Conservation (phyloP, 495 filamentous ascomycete species). For the Neurospora sp. region DNA sequence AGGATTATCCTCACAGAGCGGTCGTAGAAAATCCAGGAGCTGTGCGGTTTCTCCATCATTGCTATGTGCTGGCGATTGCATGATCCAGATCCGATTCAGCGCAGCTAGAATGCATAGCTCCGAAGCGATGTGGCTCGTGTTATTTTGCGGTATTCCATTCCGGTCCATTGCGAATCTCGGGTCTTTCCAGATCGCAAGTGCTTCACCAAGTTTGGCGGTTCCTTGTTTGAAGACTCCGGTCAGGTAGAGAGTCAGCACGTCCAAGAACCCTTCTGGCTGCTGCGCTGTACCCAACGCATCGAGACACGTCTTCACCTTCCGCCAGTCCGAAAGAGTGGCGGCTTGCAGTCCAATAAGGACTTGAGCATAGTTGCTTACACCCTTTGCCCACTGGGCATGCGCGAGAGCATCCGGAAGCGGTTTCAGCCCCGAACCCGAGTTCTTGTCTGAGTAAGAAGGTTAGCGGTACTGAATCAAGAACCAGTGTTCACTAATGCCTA, state of each 20-base stretch:
- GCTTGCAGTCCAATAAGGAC: slow-evolving; percentile 37
- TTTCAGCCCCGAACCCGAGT: slow-evolving; percentile 14
- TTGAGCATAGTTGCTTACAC: slow-evolving; percentile 36
- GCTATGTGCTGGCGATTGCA: slow-evolving; percentile 52
- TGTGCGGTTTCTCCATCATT: slow-evolving; percentile 37
- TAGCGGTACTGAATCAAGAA: slow-evolving; percentile 5
- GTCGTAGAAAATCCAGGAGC: slow-evolving; percentile 55
- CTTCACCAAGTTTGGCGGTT: slow-evolving; percentile 55
- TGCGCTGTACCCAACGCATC: slow-evolving; percentile 24
- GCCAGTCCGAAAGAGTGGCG: slow-evolving; percentile 37
- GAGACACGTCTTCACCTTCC: slow-evolving; percentile 32
- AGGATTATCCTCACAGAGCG: slow-evolving; percentile 54
- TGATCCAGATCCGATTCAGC: slow-evolving; percentile 74
- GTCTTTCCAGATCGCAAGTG: slow-evolving; percentile 56
- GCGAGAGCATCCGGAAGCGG: slow-evolving; percentile 36
- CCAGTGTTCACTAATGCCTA: not conserved
- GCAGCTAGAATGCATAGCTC: slow-evolving; percentile 69
- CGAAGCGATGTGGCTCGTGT: slow-evolving; percentile 44
- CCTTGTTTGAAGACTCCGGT: slow-evolving; percentile 69
- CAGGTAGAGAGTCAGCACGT: slow-evolving; percentile 52
- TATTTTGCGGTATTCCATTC: slow-evolving; percentile 24
- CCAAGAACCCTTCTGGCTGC: slow-evolving; percentile 23
- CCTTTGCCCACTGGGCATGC: slow-evolving; percentile 32
- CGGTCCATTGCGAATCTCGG: slow-evolving; percentile 42
- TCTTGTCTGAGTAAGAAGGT: slow-evolving; percentile 18